Evolutionary conservation across 129 eudicot species (phyloP), one percentile per base, ranked within the genome.

Genomic region (Lonicera japonica): DNA sequence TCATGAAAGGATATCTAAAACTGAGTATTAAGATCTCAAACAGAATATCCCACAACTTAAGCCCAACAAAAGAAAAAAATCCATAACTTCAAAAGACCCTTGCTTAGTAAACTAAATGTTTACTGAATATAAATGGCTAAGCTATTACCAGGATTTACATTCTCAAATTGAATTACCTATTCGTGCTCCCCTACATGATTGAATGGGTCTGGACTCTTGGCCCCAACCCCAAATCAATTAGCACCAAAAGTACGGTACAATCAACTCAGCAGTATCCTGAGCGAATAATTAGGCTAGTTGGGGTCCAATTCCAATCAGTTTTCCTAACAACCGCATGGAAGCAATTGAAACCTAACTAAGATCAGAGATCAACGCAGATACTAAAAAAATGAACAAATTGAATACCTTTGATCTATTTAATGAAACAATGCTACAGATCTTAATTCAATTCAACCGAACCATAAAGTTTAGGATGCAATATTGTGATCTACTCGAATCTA

Each of bases 121-220:
- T 29, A 29, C 2, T 6, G 6, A 29, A 29, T 6, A 29, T 29
- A 29, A 2, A 29, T 29, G 6, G 36, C 36, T 29, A 29, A 29
- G 36, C 36, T 1, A 29, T 29, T 1, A 1, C 36, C 2, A 6
- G 36, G 6, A 29, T 29, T 29, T 6, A 29, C 2, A 1, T 29
- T 43, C 50, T 43, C 14, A 43, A 43, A 43, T 50, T 8, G 21
- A 16, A 5, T 16, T 16, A 50, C 55, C 19, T 0, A 50, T 50
- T 8, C 16, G 0, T 14, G 13, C 1, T 5, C 67, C 65, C 67
- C 71, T 65, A 77, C 92, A 69, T 66, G 41, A 57, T 12, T 16
- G 29, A 29, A 72, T 14, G 68, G 59, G 18, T 46, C 63, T 55
- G 45, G 60, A 21, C 40, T 46, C 63, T 55, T 55, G 60, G 15